A percentile compares a stretch with the other conserved stretches of the same genome.
phyloP scores from a whole-genome alignment of 176 grass and related monocot species.

The Raddia guianensis region DNA sequence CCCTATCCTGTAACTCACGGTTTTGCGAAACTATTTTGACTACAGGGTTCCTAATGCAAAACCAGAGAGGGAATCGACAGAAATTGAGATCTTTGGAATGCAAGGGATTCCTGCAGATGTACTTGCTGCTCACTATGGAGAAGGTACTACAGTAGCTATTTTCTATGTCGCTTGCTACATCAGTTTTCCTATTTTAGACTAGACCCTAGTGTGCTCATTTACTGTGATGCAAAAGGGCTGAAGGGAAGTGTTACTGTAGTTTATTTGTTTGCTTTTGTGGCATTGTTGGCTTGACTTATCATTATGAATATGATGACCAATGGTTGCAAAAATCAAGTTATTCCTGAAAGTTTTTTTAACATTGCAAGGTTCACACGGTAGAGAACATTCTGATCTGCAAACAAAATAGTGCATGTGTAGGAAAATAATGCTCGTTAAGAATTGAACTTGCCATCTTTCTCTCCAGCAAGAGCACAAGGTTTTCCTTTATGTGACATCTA shows the following conservation, averaged over 20 bases:
- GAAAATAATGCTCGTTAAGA: not conserved
- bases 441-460: constrained; percentile 28
- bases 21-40: constrained; percentile 12
- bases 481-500: constrained; percentile 31
- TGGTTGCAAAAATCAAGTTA: not conserved
- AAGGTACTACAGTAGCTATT: constrained; percentile 51
- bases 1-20: not conserved
- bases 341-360: not conserved
- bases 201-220: not conserved
- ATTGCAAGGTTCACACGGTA: not conserved
- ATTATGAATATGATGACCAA: not conserved
- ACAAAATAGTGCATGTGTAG: not conserved
- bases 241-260: not conserved
- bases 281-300: not conserved
- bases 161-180: not conserved
- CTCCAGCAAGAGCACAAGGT: not conserved
- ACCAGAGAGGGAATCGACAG: constrained; percentile 88
- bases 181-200: not conserved
- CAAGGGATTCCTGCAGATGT: constrained; percentile 94
- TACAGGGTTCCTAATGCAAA: constrained; percentile 96
- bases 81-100: constrained; percentile 99
- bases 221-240: not conserved
- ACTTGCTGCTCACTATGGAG: constrained; percentile 95
- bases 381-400: not conserved
- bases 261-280: not conserved